Percentiles rank a stretch among this genome's conserved stretches.
phyloP scores from a whole-genome alignment of 2,329 filamentous ascomycete species.

The Claviceps sorghi region DNA sequence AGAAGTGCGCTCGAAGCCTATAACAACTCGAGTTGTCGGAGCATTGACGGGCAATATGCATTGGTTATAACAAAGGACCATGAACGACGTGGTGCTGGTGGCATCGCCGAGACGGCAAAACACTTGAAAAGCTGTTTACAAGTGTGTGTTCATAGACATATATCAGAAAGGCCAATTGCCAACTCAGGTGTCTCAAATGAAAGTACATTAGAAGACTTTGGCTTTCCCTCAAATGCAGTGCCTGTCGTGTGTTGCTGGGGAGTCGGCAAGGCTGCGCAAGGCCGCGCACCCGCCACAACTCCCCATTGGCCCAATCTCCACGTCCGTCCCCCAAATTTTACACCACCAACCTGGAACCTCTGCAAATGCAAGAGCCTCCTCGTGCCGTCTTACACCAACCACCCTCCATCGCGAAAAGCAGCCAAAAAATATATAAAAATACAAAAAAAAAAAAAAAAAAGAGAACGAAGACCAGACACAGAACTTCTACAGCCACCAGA shows the following conservation, averaged over 20 bases:
- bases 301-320: constrained; percentile 4
- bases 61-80: background rate
- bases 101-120: background rate
- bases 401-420: background rate
- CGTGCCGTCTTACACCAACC: background rate
- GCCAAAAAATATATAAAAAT: background rate
- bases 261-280: background rate
- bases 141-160: background rate
- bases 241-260: background rate
- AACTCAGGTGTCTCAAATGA: background rate
- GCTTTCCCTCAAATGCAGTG: background rate
- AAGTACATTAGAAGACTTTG: background rate
- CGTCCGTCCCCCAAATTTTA: constrained; percentile 4
- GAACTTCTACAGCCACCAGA: background rate
- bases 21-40: background rate
- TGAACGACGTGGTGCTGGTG: background rate
- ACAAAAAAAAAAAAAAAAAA: background rate
- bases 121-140: background rate
- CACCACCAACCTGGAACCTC: background rate
- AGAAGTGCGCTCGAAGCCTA: background rate
- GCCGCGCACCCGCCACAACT: background rate
- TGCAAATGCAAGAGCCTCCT: background rate
- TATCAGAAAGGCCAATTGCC: constrained; percentile 13
- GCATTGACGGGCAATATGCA: background rate
- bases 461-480: no score